Percentiles rank a stretch among this genome's conserved stretches.
Evolutionary conservation across 2,329 filamentous ascomycete genomes (phyloP).

Genomic region (Clathrospora elynae): DNA sequence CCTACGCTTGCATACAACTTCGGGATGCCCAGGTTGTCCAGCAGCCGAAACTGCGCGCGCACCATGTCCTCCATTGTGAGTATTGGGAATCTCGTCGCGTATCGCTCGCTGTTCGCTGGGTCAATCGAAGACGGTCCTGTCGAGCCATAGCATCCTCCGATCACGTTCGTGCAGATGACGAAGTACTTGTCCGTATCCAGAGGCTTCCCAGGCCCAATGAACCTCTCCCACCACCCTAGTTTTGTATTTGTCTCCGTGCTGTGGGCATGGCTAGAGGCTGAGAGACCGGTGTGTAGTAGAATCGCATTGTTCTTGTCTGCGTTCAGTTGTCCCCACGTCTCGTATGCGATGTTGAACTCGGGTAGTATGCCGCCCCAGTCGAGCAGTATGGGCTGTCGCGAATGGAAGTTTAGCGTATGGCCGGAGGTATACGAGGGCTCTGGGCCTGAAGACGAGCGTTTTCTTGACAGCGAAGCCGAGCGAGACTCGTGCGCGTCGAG

Average conservation of each 20-base stretch:
- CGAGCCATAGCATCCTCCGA: conserved; percentile 94
- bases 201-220: conserved; percentile 85
- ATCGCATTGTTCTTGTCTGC: conserved; percentile 84
- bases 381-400: conserved; percentile 73
- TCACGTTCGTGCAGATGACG: conserved; percentile 93
- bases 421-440: conserved; percentile 95
- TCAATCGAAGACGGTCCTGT: conserved; percentile 89
- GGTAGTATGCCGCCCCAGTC: conserved; percentile 96
- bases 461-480: conserved; percentile 74
- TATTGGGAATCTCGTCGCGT: conserved; percentile 94
- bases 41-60: conserved; percentile 85
- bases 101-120: conserved; percentile 83
- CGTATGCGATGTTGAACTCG: conserved; percentile 88
- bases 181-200: conserved; percentile 92
- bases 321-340: conserved; percentile 87
- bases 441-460: conserved; percentile 72
- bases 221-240: conserved; percentile 98
- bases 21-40: conserved; percentile 76
- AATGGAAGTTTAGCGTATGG: conserved; percentile 78
- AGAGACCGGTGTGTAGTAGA: conserved; percentile 89
- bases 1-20: conserved; percentile 91
- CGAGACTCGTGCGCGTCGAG: conserved; percentile 51
- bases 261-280: conserved; percentile 95
- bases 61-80: conserved; percentile 98
- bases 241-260: conserved; percentile 86